Evolutionary conservation across 169 alveolate genomes (phyloP), one percentile per base, ranked within the genome.

Genomic region (Theileria parva): DNA sequence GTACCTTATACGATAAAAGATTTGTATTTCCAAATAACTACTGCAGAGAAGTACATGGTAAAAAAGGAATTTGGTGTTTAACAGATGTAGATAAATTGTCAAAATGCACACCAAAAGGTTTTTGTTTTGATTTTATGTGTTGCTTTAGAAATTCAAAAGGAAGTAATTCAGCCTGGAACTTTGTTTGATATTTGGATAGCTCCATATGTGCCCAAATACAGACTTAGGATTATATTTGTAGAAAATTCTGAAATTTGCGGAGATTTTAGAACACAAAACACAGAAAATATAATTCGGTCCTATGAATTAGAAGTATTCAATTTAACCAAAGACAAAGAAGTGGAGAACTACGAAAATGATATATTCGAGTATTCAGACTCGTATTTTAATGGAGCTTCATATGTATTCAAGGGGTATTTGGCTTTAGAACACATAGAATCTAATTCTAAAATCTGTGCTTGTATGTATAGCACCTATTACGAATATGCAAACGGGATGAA

Each of bases 141-240:
- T 44, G 64, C 8, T 21, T 30, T 65, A 74, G 79, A 34, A 23
- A 69, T 67, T 34, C 80, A 51, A 5, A 15, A 19, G 9, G 12
- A 61, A 64, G 6, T 6, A n/a, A 17, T 75, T 15, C 88, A 81
- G 61, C 85, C 88, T 15, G 88, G 88, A 2, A 19, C 34, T 2
- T 28, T 67, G 27, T 81, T 81, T 63, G 88, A 81, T 77, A 19
- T 81, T 25, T 81, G 88, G 88, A 65, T 81, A 8, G 48, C 67
- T n/a, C 88, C 88, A 34, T 81, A 75, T 59, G 61, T 75, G 2
- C 88, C 88, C 23, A 66, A 32, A 21, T 81, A 81, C 59, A 60
- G 50, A 19, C 21, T 81, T 12, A 5, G 0, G 25, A 30, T 81
- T 23, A 74, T 30, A 37, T 74, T 81, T 37, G n/a, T 28, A 25